These are phyloP conservation scores for Apiospora arundinis DNA, from an alignment of 2,329 filamentous ascomycete species.

Conservation along the genomic window DNA sequence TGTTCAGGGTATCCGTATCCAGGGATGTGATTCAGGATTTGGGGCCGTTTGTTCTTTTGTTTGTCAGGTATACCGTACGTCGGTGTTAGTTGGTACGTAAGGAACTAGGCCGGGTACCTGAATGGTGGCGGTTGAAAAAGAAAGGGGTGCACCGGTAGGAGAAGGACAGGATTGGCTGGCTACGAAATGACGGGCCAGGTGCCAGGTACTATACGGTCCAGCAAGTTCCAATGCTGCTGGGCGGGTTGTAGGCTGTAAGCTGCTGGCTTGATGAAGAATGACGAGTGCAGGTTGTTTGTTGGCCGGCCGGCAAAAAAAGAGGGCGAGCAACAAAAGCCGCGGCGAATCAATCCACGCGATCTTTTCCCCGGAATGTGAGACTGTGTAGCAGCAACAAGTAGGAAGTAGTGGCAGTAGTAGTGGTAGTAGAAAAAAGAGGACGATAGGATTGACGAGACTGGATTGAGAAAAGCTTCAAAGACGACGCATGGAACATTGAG, in stretches of 20 bases:
- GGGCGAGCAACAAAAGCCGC: background rate
- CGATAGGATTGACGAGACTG: background rate
- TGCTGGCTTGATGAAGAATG: background rate
- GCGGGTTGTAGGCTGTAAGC: too few species aligned
- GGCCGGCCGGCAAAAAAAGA: background rate
- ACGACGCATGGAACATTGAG: too few species aligned
- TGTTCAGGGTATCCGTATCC: background rate
- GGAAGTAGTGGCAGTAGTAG: background rate
- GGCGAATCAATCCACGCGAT: background rate
- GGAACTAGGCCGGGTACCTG: slow-evolving; percentile 11
- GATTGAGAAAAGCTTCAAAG: background rate
- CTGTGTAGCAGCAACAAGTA: background rate
- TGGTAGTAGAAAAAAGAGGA: background rate
- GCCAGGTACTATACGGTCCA: background rate
- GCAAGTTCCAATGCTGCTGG: background rate
- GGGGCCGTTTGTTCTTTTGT: slow-evolving; percentile 18
- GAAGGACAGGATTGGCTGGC: slow-evolving; percentile 7
- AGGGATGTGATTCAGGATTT: slow-evolving; percentile 18
- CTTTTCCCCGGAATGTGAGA: background rate
- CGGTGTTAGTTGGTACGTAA: slow-evolving; percentile 11
- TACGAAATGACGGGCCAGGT: slow-evolving; percentile 3
- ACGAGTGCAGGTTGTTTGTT: background rate
- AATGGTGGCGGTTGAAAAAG: slow-evolving; percentile 14
- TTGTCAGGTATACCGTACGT: slow-evolving; percentile 12
- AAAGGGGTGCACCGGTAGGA: slow-evolving; percentile 1